A percentile compares a stretch with the other conserved stretches of the same genome.
Evolutionary conservation across 345 rosid species (phyloP).

Genomic region (Gossypium herbaceum): DNA sequence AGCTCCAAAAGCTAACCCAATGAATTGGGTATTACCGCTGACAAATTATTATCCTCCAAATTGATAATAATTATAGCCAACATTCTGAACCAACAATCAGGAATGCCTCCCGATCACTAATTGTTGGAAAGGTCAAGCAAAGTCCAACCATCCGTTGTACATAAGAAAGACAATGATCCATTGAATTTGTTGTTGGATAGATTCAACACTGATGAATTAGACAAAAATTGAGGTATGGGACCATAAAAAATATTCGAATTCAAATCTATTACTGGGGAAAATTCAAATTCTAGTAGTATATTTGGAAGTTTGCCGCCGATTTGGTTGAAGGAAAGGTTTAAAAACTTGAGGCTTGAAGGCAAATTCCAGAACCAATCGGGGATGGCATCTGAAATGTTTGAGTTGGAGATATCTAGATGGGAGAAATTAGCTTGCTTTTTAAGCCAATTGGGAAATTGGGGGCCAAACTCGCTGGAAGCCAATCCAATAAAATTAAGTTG

Average conservation of each 20-base stretch:
- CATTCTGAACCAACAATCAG: not conserved
- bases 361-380: slow-evolving; percentile 19
- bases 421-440: slow-evolving; percentile 9
- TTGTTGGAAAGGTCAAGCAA: not conserved
- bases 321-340: slow-evolving; percentile 16
- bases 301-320: not conserved
- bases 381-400: slow-evolving; percentile 10
- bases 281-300: not conserved
- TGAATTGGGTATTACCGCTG: not conserved
- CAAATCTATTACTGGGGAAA: slow-evolving; percentile 2
- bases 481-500: not conserved
- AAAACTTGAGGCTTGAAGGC: not conserved
- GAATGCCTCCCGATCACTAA: not conserved
- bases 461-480: not conserved
- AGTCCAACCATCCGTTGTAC: not conserved
- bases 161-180: not conserved
- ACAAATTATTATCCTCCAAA: not conserved
- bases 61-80: not conserved
- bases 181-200: not conserved
- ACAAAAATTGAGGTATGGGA: not conserved
- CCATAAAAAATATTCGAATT: slow-evolving; percentile 8
- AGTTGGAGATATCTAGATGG: slow-evolving; percentile 5
- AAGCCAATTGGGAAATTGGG: slow-evolving; percentile 16
- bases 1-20: not conserved
- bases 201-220: not conserved